Base-by-base conservation (phyloP, 768 basidiomycete genomes). In the Cubamyces sp. region DNA sequence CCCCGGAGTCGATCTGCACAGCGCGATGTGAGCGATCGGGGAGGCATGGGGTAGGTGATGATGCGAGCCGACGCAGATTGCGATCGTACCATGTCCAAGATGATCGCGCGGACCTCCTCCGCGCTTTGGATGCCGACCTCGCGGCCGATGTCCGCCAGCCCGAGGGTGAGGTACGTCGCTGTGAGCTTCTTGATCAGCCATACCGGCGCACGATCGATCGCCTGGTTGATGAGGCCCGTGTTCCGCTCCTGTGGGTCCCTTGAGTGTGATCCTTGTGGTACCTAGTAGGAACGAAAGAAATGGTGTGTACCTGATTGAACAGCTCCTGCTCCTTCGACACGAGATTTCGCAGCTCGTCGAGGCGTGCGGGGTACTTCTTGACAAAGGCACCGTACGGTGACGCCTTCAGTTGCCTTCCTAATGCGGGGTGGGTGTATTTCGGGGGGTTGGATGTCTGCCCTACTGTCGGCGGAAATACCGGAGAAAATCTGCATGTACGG, bases 151-250 rank as follows among this genome's bases (percentile, higher is more conserved):
- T 94, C 91, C 0, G 80, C 74, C 8, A 95, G 75, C 39, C 87
- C 82, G 16, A 94, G 84, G 0, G 90, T 92, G 42, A 93, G 80
- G 68, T 94, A 96, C 2, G 94, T 94, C 53, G 84, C 83, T 0
- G 90, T 94, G 59, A 95, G 83, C 71, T 86, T 90, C 74, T 85
- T 87, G 66, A 95, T 83, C 50, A 84, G 78, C 87, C 93, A 94
- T 19, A 89, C 80, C 0, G 91, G 89, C 0, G 91, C 87, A 16
- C 85, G 84, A 5, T 83, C 82, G 26, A 92, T 76, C 2, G 85
- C 89, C 63, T 87, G 87, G 40, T 77, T 73, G 39, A 92, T 73
- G 34, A 96, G 78, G 7, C 94, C 94, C 1, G 84, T 43, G 57
- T 88, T 95, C 57, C 82, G 83, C 43, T 96, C 93, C 85, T 91